These are phyloP conservation scores for Dioscorea alata DNA, from an alignment of 106 monocot species.

Conservation along the genomic window DNA sequence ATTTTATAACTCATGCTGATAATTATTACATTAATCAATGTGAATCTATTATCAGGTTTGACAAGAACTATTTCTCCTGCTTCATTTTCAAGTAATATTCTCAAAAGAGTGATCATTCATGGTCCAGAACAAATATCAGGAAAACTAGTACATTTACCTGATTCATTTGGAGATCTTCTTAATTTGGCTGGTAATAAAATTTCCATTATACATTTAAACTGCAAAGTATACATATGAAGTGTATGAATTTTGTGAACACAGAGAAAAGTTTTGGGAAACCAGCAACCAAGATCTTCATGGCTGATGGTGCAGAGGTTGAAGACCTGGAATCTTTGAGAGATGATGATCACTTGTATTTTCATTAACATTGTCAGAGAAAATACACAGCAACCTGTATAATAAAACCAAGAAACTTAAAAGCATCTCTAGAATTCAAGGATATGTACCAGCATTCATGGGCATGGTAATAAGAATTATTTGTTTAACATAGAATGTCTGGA, in stretches of 20 bases:
- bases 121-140: conserved; percentile 12
- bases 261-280: conserved; percentile 32
- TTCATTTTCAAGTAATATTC: neutral
- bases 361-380: conserved; percentile 7
- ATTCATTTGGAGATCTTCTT: conserved; percentile 52
- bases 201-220: neutral
- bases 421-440: no score
- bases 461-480: no score
- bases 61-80: conserved; percentile 10
- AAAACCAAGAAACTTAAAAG: no score
- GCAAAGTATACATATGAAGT: neutral
- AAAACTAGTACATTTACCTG: conserved; percentile 47
- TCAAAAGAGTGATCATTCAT: conserved; percentile 49
- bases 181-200: conserved; percentile 47
- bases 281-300: conserved; percentile 24
- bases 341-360: conserved; percentile 45
- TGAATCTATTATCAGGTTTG: neutral
- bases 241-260: conserved; percentile 15
- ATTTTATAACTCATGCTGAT: neutral
- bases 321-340: conserved; percentile 42
- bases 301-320: conserved; percentile 51
- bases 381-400: no score
- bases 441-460: no score
- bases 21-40: neutral
- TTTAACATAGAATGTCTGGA: no score